Evolutionary conservation across 768 basidiomycete species (phyloP).

Genomic region (Lentinus brumalis): DNA sequence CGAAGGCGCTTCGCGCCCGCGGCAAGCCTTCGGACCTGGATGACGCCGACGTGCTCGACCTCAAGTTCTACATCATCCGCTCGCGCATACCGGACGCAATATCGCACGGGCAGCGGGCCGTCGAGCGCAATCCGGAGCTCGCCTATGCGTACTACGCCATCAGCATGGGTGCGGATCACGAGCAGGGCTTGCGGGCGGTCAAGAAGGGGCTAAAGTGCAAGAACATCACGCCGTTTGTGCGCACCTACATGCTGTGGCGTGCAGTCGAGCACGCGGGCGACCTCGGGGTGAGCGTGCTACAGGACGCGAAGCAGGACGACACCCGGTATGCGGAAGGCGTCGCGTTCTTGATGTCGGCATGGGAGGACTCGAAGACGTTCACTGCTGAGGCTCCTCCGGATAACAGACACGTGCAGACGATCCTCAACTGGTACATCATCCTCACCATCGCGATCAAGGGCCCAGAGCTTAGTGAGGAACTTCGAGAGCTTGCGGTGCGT

Average conservation of each 20-base stretch:
- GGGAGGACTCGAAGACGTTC: conserved; percentile 61
- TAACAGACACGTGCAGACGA: conserved; percentile 58
- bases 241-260: conserved; percentile 59
- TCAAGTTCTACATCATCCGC: conserved; percentile 58
- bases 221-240: conserved; percentile 54
- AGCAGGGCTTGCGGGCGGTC: conserved; percentile 57
- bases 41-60: conserved; percentile 63
- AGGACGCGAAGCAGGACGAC: conserved; percentile 37
- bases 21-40: conserved; percentile 47
- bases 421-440: conserved; percentile 60
- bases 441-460: conserved; percentile 55
- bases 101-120: conserved; percentile 44
- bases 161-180: conserved; percentile 48
- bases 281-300: conserved; percentile 52
- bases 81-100: conserved; percentile 51
- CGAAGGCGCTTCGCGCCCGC: conserved; percentile 51
- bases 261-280: conserved; percentile 62
- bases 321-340: conserved; percentile 60
- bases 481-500: conserved; percentile 54
- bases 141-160: conserved; percentile 69
- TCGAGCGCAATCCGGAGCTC: conserved; percentile 57
- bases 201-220: conserved; percentile 69
- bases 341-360: conserved; percentile 59
- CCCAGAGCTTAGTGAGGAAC: conserved; percentile 47
- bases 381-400: conserved; percentile 61